Evolutionary conservation across 768 basidiomycete genomes (phyloP).

Genomic region (Lentinula guzmanii): DNA sequence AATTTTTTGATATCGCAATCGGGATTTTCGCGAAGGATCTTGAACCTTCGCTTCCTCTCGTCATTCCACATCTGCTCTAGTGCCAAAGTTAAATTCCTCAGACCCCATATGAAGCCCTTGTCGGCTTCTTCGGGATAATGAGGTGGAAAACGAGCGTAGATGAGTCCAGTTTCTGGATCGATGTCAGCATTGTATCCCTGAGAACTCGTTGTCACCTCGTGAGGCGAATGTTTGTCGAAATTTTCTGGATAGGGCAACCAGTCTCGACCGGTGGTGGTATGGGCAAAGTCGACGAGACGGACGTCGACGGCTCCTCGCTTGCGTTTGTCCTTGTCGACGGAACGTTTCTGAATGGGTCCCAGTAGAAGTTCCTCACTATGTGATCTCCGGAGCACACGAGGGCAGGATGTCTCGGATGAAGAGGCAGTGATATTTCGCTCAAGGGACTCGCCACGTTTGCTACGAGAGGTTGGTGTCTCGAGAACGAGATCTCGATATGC

Average conservation of each 20-base stretch:
- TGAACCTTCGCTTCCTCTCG: slow-evolving; percentile 68
- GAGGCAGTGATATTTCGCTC: slow-evolving; percentile 44
- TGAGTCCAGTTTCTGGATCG: slow-evolving; percentile 75
- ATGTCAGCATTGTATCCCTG: slow-evolving; percentile 80
- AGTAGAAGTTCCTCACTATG: slow-evolving; percentile 76
- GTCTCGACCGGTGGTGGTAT: slow-evolving; percentile 93
- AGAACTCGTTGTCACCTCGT: slow-evolving; percentile 47
- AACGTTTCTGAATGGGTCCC: slow-evolving; percentile 60
- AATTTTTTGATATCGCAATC: slow-evolving; percentile 42
- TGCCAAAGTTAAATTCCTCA: slow-evolving; percentile 72
- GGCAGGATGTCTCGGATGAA: slow-evolving; percentile 35
- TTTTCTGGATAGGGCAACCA: slow-evolving; percentile 65
- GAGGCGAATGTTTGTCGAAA: slow-evolving; percentile 27
- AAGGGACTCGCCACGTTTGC: slow-evolving; percentile 73
- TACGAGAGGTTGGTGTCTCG: slow-evolving; percentile 63
- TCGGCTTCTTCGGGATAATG: slow-evolving; percentile 56
- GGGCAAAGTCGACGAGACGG: slow-evolving; percentile 97
- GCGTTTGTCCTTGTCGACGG: slow-evolving; percentile 55
- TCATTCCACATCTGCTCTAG: slow-evolving; percentile 85
- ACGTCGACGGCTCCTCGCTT: slow-evolving; percentile 85
- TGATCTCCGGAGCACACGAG: slow-evolving; percentile 54
- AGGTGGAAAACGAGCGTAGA: slow-evolving; percentile 68
- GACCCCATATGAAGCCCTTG: slow-evolving; percentile 88
- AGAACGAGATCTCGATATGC: slow-evolving; percentile 53
- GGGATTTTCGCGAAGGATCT: slow-evolving; percentile 54